Evolutionary conservation across 179 eudicot species (phyloP).

Genomic region (Silene coronaria): DNA sequence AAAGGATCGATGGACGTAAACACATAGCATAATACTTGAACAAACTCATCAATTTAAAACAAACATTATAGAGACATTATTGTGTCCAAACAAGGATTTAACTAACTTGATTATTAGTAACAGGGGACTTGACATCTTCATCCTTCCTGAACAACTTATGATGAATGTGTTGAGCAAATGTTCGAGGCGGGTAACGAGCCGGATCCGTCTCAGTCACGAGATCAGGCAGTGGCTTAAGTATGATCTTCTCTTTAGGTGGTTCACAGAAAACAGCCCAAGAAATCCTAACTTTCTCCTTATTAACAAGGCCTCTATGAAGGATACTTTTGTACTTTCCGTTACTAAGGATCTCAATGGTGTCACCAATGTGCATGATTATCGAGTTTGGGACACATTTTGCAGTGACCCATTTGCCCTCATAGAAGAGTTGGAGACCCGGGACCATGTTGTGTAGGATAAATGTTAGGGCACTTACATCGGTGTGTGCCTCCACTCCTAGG

Average conservation of each 20-base stretch:
- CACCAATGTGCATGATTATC: slow-evolving; percentile 89
- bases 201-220: slow-evolving; percentile 59
- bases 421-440: slow-evolving; percentile 86
- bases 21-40: too few species aligned
- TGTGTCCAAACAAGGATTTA: background rate
- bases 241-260: slow-evolving; percentile 84
- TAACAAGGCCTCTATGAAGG: slow-evolving; percentile 83
- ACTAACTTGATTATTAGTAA: background rate
- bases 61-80: background rate
- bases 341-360: slow-evolving; percentile 77
- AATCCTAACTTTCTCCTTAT: slow-evolving; percentile 81
- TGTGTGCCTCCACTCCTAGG: slow-evolving; percentile 93
- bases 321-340: slow-evolving; percentile 89
- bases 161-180: slow-evolving; percentile 67
- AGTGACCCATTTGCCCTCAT: slow-evolving; percentile 76
- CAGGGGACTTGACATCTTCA: slow-evolving; percentile 29
- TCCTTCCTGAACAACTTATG: slow-evolving; percentile 70
- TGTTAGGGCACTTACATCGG: slow-evolving; percentile 74
- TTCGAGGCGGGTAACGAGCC: slow-evolving; percentile 62
- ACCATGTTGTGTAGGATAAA: slow-evolving; percentile 98
- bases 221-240: slow-evolving; percentile 74
- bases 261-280: slow-evolving; percentile 97
- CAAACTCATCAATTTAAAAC: too few species aligned
- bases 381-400: slow-evolving; percentile 91
- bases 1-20: too few species aligned